phyloP scores from a whole-genome alignment of 1,284 basidiomycete species.

The Leccinum insolens region DNA sequence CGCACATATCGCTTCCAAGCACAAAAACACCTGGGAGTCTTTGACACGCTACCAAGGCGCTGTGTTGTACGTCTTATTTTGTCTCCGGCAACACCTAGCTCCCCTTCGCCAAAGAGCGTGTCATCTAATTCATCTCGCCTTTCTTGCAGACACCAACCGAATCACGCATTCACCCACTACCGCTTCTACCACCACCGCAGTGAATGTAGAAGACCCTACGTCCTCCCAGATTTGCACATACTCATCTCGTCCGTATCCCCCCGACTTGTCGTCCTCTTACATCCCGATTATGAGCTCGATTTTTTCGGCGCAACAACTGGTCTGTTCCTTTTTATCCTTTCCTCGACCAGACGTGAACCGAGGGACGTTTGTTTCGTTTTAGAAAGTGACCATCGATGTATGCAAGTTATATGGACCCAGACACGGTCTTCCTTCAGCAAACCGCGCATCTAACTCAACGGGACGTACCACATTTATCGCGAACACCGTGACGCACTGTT shows the following conservation, averaged over 20 bases:
- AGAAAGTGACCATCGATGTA: slow-evolving; percentile 97
- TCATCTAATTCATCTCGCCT: neutral
- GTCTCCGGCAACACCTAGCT: neutral
- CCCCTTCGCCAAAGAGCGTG: neutral
- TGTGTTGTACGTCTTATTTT: slow-evolving; percentile 72
- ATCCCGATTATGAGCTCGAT: slow-evolving; percentile 99
- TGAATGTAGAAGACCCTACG: slow-evolving; percentile 42
- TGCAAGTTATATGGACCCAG: slow-evolving; percentile 87
- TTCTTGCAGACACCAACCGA: slow-evolving; percentile 81
- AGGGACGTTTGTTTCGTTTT: slow-evolving; percentile 7
- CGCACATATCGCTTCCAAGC: slow-evolving; percentile 86
- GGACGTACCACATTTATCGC: slow-evolving; percentile 83
- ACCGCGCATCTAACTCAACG: slow-evolving; percentile 92
- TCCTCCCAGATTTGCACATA: slow-evolving; percentile 76
- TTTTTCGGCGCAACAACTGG: slow-evolving; percentile 97
- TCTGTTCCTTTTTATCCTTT: slow-evolving; percentile 30
- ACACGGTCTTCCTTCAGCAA: slow-evolving; percentile 97
- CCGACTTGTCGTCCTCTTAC: slow-evolving; percentile 85
- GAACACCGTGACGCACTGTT: slow-evolving; percentile 81
- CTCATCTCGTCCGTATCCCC: slow-evolving; percentile 90
- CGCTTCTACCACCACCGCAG: slow-evolving; percentile 30
- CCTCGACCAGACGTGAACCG: neutral
- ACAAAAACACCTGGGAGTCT: slow-evolving; percentile 91
- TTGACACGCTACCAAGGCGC: slow-evolving; percentile 88
- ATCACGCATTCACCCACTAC: slow-evolving; percentile 47